phyloP scores from a whole-genome alignment of 305 asterid species.

The Salvia sclarea region DNA sequence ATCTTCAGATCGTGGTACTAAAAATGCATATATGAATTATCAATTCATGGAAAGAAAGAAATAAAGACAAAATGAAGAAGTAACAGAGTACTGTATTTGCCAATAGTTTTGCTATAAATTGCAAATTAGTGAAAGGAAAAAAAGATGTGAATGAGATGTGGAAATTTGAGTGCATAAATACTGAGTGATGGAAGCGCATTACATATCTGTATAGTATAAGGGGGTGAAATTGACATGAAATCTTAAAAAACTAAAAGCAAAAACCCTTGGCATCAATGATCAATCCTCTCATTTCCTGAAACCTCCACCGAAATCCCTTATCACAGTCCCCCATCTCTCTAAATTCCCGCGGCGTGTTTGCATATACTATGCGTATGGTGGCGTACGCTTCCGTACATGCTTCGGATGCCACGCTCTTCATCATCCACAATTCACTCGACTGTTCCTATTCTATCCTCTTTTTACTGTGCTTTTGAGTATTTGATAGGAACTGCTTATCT shows the following conservation, averaged over 20 bases:
- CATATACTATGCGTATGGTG: conserved; percentile 31
- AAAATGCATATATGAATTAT: too few species aligned
- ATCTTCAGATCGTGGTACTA: too few species aligned
- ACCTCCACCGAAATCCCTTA: conserved; percentile 11
- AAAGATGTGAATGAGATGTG: too few species aligned
- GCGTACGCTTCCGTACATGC: conserved; percentile 21
- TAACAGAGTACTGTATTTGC: too few species aligned
- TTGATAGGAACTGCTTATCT: background rate
- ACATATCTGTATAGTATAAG: background rate
- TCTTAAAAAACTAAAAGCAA: background rate
- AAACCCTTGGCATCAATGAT: conserved; percentile 8
- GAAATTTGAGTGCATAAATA: background rate
- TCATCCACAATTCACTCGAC: conserved; percentile 15
- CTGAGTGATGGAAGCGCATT: background rate
- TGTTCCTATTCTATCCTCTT: conserved; percentile 25
- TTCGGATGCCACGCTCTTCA: conserved; percentile 30
- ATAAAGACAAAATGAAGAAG: too few species aligned
- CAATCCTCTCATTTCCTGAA: conserved; percentile 19
- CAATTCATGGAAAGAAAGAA: too few species aligned
- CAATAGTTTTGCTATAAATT: too few species aligned
- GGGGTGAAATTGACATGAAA: background rate
- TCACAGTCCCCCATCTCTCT: background rate
- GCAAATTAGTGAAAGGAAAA: too few species aligned
- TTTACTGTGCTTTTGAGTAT: conserved; percentile 21
- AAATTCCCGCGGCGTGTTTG: background rate